Evolutionary conservation across 2,329 filamentous ascomycete genomes (phyloP), one percentile per base, ranked within the genome.

Genomic region (Emydomyces testavorans): DNA sequence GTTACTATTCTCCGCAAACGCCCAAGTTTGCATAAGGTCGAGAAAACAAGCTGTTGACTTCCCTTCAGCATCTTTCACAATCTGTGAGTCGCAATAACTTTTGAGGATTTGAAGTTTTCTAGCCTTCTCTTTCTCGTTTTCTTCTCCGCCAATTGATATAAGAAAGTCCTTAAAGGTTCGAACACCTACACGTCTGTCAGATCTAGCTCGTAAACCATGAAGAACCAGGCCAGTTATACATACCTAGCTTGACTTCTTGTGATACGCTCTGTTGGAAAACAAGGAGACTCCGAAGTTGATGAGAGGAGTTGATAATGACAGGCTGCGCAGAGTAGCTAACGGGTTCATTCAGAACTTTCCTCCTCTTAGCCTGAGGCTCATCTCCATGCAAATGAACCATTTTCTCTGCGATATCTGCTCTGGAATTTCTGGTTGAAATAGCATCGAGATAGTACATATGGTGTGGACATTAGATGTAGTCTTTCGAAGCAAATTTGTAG

Each of bases 21-120:
- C 80, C 90, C 90, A 96, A 50, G 81, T 87, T 57, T 93, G 84
- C 67, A 93, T 84, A 32, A 96, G 69, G 57, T 94, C 86, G 1
- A 76, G 69, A 24, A 96, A 76, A 56, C 82, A 86, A 20, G 81
- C 71, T 5, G 76, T 71, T 46, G 77, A 72, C 45, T 77, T 75
- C 31, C 79, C 77, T 26, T 70, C 69, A 15, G 64, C 60, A 13
- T 64, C 66, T 51, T 65, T 64, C 15, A 71, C 68, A 50, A 71
- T 73, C 59, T 80, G 75, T 37, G 71, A 69, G 37, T 79, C 74
- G 52, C 70, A 69, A 54, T 71, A 73, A 34, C 63, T 60, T 53
- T 71, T 69, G 38, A 74, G 60, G 32, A 71, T 59, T 46, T 61
- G 62, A 43, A 70, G 59, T 48, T 67, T 69, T 50, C 65, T 60